Conservation (phyloP, 2,329 filamentous ascomycete genomes). For the Claviceps digitariae region DNA sequence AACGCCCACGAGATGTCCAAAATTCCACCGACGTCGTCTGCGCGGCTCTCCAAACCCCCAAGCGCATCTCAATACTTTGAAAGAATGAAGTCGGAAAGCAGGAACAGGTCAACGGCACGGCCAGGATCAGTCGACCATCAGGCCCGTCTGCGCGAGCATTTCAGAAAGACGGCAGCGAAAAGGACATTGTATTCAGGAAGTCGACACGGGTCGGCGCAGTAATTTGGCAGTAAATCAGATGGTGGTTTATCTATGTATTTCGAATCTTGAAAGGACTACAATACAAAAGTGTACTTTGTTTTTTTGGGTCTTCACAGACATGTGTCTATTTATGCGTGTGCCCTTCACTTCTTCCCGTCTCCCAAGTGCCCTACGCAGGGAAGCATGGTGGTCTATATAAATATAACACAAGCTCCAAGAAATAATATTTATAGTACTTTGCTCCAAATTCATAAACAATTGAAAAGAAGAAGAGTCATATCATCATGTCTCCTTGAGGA, state of each 20-base stretch:
- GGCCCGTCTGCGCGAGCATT: constrained; percentile 14
- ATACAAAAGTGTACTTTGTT: not conserved
- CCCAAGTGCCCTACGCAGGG: not conserved
- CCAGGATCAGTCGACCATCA: constrained; percentile 10
- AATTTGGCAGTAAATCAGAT: not conserved
- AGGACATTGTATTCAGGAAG: constrained; percentile 6
- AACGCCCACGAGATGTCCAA: constrained; percentile 10
- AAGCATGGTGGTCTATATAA: not conserved
- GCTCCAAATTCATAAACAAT: not conserved
- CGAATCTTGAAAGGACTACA: not conserved
- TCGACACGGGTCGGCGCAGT: not conserved
- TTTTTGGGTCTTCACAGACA: not conserved
- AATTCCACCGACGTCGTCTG: constrained; percentile 7
- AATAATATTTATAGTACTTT: not conserved
- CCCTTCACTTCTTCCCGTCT: constrained; percentile 4
- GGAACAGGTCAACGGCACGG: constrained; percentile 4
- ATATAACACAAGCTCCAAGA: not conserved
- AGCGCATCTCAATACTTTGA: constrained; percentile 13
- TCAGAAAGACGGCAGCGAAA: constrained; percentile 12
- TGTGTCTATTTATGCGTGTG: constrained; percentile 18
- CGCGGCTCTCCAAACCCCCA: constrained; percentile 7
- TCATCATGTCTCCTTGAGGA: constrained; percentile 5
- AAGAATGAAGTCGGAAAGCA: constrained; percentile 8
- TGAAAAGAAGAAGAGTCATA: not conserved
- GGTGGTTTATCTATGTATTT: no score